Evolutionary conservation across 225 moss, liverwort and hornwort genomes (phyloP).

Genomic region (Pseudisothecium myosuroides): DNA sequence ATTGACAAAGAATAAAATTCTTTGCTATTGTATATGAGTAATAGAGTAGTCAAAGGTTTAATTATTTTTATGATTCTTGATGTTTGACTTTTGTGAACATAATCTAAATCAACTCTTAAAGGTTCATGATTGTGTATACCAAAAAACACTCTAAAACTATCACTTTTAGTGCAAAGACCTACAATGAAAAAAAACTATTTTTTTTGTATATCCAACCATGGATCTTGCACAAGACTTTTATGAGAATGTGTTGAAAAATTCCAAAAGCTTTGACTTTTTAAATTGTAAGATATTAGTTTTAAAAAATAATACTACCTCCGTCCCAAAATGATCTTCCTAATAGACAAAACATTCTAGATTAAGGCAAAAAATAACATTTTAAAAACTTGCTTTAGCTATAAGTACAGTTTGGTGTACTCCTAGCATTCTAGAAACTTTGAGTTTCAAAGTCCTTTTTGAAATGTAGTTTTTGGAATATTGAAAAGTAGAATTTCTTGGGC

Average conservation of each 20-base stretch:
- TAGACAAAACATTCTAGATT: no score
- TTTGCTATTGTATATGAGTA: neutral
- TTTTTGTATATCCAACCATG: neutral
- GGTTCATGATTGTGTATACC: neutral
- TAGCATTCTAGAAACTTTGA: no score
- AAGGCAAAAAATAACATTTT: no score
- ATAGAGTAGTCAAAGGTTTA: neutral
- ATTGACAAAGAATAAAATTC: neutral
- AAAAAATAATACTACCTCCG: neutral
- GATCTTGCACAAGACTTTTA: no score
- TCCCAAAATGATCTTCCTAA: no score
- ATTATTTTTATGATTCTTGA: neutral
- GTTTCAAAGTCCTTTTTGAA: no score
- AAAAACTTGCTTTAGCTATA: no score
- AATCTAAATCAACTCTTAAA: neutral
- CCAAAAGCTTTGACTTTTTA: neutral
- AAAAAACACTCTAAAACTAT: neutral
- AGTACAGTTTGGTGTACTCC: no score
- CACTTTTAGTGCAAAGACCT: neutral
- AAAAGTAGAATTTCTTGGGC: no score
- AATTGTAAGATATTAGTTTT: neutral
- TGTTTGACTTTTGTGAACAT: neutral
- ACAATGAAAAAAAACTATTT: no score
- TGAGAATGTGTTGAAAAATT: neutral
- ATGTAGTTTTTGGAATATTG: no score